Evolutionary conservation across 2,329 filamentous ascomycete species (phyloP), one percentile per base, ranked within the genome.

Genomic region (Rosellinia necatrix): DNA sequence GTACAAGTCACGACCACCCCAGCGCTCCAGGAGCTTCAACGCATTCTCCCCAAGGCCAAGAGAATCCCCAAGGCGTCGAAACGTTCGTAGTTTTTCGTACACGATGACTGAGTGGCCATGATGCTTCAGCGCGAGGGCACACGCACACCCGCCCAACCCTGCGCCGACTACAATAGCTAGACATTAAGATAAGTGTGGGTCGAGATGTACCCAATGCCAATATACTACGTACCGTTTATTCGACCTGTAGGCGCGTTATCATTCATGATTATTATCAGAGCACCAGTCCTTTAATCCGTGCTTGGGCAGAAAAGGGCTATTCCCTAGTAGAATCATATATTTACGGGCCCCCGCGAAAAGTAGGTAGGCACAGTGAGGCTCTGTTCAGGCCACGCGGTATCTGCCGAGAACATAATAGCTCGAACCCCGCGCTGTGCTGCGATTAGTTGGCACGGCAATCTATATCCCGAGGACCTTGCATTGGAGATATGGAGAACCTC

Each of bases 161-260:
- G 77, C 78, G 15, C 78, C 78, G n/a, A 81, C 75, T 19, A 80
- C 71, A 24, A 80, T 76, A 29, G 76, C 78, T 78, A 13, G 12
- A 6, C 6, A 13, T 25, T 13, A 21, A 19, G 10, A 29, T 53
- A 21, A 57, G 41, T 8, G 35, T 42, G 4, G 32, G 21, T 13
- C 38, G 46, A 47, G 30, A 37, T 38, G 30, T 15, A 6, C 27
- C 3, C 22, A 29, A 35, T 6, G n/a, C 42, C 17, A 12, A 12
- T 15, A n/a, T 5, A 4, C 32, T 21, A 40, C 50, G 21, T 58
- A 54, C 55, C 55, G 15, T 42, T 30, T 46, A 58, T 58, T 42
- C 19, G 50, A 35, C 35, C 29, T 42, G 13, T 25, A n/a, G 49
- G 34, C 10, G 29, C 6, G 37, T 44, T 43, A 21, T 41, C 19